Conservation (phyloP, 257 asterid genomes). For the Cinchona pubescens region DNA sequence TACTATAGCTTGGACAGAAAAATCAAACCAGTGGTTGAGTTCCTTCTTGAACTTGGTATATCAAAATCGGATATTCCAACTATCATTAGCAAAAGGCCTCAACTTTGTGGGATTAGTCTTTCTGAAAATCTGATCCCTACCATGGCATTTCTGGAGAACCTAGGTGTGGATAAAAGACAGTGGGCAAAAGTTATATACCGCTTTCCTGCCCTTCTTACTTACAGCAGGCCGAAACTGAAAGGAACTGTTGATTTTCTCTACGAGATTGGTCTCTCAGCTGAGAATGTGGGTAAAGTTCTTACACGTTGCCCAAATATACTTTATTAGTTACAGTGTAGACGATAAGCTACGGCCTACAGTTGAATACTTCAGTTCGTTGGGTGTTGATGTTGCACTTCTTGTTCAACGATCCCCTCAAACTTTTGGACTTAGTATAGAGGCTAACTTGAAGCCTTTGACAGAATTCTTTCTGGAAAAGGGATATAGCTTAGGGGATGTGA, state of each 20-base stretch:
- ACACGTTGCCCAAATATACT: slow-evolving; percentile 86
- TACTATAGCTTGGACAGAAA: slow-evolving; percentile 94
- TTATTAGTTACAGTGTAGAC: slow-evolving; percentile 80
- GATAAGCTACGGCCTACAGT: slow-evolving; percentile 83
- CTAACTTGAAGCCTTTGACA: slow-evolving; percentile 75
- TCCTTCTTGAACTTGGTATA: slow-evolving; percentile 79
- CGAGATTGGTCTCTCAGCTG: slow-evolving; percentile 83
- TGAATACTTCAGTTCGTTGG: slow-evolving; percentile 63
- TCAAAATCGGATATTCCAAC: slow-evolving; percentile 62
- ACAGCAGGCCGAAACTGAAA: slow-evolving; percentile 66
- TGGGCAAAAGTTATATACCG: slow-evolving; percentile 94
- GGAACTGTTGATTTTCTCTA: slow-evolving; percentile 76
- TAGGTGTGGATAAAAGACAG: slow-evolving; percentile 75
- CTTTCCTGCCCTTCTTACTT: slow-evolving; percentile 92
- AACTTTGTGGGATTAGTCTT: slow-evolving; percentile 91
- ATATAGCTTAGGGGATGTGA: slow-evolving; percentile 52
- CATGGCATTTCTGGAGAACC: slow-evolving; percentile 73
- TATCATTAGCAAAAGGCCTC: slow-evolving; percentile 82
- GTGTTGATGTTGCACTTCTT: slow-evolving; percentile 62
- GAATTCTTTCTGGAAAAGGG: slow-evolving; percentile 69
- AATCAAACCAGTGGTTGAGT: slow-evolving; percentile 82
- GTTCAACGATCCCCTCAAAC: slow-evolving; percentile 84
- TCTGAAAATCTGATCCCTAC: slow-evolving; percentile 88
- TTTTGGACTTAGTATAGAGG: slow-evolving; percentile 86
- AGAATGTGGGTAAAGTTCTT: slow-evolving; percentile 71